Conservation (phyloP, 2,329 filamentous ascomycete genomes). For the Ilyonectria destructans region DNA sequence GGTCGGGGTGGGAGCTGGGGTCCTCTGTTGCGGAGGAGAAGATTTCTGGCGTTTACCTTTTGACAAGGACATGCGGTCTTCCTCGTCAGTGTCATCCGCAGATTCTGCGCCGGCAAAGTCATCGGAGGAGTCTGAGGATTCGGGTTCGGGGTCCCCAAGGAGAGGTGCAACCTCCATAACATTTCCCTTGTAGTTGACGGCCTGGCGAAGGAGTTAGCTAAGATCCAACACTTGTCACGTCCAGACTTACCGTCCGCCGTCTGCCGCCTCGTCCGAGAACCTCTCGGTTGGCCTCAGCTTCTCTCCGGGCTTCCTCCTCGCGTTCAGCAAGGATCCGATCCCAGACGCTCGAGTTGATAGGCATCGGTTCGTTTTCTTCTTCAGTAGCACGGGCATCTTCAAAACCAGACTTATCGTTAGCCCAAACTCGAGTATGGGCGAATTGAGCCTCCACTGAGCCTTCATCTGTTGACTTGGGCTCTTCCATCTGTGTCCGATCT, state of each 20-base stretch:
- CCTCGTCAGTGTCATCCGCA: conserved; percentile 53
- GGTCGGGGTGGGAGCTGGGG: conserved; percentile 46
- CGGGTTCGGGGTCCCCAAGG: conserved; percentile 46
- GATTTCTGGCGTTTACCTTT: conserved; percentile 57
- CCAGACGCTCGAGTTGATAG: conserved; percentile 83
- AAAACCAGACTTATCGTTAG: conserved; percentile 81
- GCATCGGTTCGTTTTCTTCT: conserved; percentile 66
- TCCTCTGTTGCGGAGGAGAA: conserved; percentile 44
- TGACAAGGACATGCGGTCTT: conserved; percentile 37
- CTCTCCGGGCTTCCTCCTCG: conserved; percentile 82
- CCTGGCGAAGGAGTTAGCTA: conserved; percentile 46
- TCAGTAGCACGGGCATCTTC: conserved; percentile 73
- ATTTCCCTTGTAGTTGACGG: conserved; percentile 56
- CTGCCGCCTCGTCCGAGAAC: conserved; percentile 90
- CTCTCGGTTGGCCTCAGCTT: conserved; percentile 78
- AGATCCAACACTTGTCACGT: background rate
- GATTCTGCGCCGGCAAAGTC: conserved; percentile 54
- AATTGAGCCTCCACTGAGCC: conserved; percentile 84
- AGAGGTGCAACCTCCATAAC: conserved; percentile 37
- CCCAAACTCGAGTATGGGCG: conserved; percentile 93
- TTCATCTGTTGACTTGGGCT: conserved; percentile 76
- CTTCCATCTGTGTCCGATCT: conserved; percentile 87
- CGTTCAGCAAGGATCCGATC: conserved; percentile 90
- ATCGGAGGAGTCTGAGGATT: conserved; percentile 54
- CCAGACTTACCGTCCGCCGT: conserved; percentile 65